These are phyloP conservation scores for Pilaira anomala DNA, from an alignment of 192 early-diverging fungal species.

Conservation along the genomic window DNA sequence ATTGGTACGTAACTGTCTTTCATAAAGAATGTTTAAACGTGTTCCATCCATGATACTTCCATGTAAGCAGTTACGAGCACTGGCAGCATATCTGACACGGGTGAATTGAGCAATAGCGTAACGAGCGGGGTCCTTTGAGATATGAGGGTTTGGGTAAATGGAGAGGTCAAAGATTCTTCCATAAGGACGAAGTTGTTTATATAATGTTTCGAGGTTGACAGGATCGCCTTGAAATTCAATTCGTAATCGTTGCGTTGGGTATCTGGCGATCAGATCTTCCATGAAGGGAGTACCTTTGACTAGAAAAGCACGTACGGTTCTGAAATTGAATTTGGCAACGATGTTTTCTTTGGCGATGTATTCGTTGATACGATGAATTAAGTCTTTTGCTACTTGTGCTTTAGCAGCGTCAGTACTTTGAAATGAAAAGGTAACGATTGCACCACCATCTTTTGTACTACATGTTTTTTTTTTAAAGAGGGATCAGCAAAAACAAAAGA, in stretches of 20 bases:
- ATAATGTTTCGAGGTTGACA: conserved; percentile 65
- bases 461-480: background rate
- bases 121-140: conserved; percentile 72
- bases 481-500: background rate
- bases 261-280: conserved; percentile 64
- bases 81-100: conserved; percentile 77
- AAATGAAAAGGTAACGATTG: conserved; percentile 53
- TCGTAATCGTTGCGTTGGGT: conserved; percentile 47
- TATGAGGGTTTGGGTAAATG: conserved; percentile 47
- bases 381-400: conserved; percentile 39
- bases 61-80: conserved; percentile 90
- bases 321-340: conserved; percentile 67
- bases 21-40: conserved; percentile 57
- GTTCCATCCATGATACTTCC: conserved; percentile 73
- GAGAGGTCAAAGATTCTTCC: conserved; percentile 83
- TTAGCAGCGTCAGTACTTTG: conserved; percentile 30
- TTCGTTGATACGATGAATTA: conserved; percentile 40
- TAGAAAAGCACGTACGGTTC: conserved; percentile 57
- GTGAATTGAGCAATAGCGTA: conserved; percentile 81
- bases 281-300: conserved; percentile 71
- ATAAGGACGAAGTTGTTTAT: conserved; percentile 69
- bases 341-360: conserved; percentile 54
- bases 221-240: conserved; percentile 80
- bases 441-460: conserved; percentile 40
- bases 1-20: conserved; percentile 55